Evolutionary conservation across 345 rosid genomes (phyloP), one percentile per base, ranked within the genome.

Genomic region (Erucastrum elatum): DNA sequence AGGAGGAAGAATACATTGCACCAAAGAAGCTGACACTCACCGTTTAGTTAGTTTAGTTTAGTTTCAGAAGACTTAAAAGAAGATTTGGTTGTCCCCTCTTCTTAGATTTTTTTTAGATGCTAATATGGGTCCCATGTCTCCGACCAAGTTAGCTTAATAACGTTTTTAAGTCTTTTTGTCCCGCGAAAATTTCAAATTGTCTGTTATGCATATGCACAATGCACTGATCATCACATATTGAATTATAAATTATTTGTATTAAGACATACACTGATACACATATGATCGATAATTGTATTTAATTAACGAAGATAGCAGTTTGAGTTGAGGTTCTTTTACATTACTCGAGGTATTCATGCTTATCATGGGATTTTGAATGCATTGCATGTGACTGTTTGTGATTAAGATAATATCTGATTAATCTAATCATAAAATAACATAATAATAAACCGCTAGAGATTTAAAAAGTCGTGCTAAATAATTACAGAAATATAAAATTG

Each of bases 341-440:
- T 27, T 27, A 71, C 5, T 71, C 76, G 76, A 77, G 71, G 66
- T 53, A 64, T 39, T 65, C 56, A 37, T 56, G 51, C 39, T 65
- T 65, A 71, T 77, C 67, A 71, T 78, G 81, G 30, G 72, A 58
- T 65, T 39, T 41, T 78, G 81, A 78, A 65, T 72, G 77, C 77
- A 63, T 37, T 78, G 81, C 81, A 78, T 66, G 72, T 56, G 81
- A 65, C 72, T 55, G 25, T 64, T 34, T 70, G 39, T 49, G 74
- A 31, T 68, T 21, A 51, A 69, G 39, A 29, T 64, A 25, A 64
- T 70, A 64, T 35, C 12, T 63, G 63, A 70, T 30, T 31, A 44
- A 61, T 61, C 9, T 29, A 12, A 29, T 61, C 16, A 29, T 61
- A 29, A 12, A 60, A 8, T 4, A 60, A 56, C 11, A 56, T 17